Evolutionary conservation across 1,284 basidiomycete genomes (phyloP).

Genomic region (Quambalaria eucalypti): DNA sequence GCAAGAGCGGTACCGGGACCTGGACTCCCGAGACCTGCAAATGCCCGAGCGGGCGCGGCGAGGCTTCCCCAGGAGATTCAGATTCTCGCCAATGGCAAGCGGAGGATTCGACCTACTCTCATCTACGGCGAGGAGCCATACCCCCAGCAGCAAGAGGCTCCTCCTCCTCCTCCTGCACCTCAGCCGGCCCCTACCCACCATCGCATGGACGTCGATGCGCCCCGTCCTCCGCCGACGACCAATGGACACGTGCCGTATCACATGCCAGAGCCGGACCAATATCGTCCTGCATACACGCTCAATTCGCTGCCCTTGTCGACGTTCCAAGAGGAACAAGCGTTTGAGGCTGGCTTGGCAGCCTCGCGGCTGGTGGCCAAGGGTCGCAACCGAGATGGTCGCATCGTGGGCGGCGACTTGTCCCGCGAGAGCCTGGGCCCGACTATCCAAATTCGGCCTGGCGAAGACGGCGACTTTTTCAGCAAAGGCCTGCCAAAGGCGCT

Average conservation of each 20-base stretch:
- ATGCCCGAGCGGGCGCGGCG: constrained; percentile 3
- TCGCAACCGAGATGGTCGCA: not conserved
- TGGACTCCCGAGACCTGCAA: constrained; percentile 5
- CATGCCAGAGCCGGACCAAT: constrained; percentile 11
- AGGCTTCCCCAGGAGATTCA: constrained; percentile 46
- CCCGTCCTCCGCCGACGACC: constrained; percentile 14
- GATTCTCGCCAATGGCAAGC: constrained; percentile 54
- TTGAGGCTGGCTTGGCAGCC: not conserved
- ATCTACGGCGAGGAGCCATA: constrained; percentile 30
- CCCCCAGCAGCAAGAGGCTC: constrained; percentile 1
- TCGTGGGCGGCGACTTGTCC: not conserved
- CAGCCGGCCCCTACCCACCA: constrained; percentile 4
- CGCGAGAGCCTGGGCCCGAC: not conserved
- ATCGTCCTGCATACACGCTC: not conserved
- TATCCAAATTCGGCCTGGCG: not conserved
- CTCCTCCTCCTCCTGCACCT: constrained; percentile 3
- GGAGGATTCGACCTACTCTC: constrained; percentile 58
- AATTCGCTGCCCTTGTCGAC: not conserved
- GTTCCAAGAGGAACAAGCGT: not conserved
- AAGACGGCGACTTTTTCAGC: constrained; percentile 5
- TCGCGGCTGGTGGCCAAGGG: not conserved
- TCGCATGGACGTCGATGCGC: constrained; percentile 12
- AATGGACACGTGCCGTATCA: constrained; percentile 6
- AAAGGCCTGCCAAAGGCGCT: constrained; percentile 17
- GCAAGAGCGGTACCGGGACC: not conserved